A percentile compares a stretch with the other conserved stretches of the same genome.
phyloP scores from a whole-genome alignment of 345 rosid species.

The Eucalyptus tenuipes region DNA sequence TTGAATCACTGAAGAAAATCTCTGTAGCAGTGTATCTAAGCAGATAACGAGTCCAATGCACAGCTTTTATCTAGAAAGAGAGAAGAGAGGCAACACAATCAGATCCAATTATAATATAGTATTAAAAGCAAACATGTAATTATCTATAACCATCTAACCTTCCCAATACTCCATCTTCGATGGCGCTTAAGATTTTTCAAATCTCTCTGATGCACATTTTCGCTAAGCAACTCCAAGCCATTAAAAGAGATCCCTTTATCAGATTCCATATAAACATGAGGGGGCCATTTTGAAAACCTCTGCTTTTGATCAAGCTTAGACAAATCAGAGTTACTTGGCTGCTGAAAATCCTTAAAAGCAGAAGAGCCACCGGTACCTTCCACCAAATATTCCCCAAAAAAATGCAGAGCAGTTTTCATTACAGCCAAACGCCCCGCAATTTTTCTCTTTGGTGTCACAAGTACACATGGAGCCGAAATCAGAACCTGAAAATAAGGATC shows the following conservation, averaged over 20 bases:
- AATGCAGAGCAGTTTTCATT: constrained; percentile 73
- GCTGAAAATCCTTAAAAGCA: constrained; percentile 58
- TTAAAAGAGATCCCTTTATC: constrained; percentile 32
- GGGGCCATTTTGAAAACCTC: constrained; percentile 43
- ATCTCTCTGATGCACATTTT: constrained; percentile 31
- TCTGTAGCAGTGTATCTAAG: constrained; percentile 88
- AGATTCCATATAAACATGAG: constrained; percentile 19
- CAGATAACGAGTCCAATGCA: constrained; percentile 92
- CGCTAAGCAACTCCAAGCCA: constrained; percentile 23
- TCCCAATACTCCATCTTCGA: constrained; percentile 79
- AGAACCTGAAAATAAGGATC: constrained; percentile 49
- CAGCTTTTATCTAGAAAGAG: constrained; percentile 56
- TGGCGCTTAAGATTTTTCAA: constrained; percentile 68
- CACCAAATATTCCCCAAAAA: constrained; percentile 83
- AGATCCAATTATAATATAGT: background rate
- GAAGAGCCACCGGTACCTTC: constrained; percentile 92
- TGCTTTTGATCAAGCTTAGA: constrained; percentile 52
- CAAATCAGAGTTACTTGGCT: constrained; percentile 32
- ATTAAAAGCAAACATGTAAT: background rate
- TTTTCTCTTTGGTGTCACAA: constrained; percentile 88
- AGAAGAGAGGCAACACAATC: constrained; percentile 1
- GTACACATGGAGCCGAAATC: constrained; percentile 65
- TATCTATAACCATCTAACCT: constrained; percentile 28
- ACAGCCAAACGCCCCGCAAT: constrained; percentile 82
- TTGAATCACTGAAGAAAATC: constrained; percentile 68